These are phyloP conservation scores for Aspergillus egyptiacus DNA, from an alignment of 495 filamentous ascomycete genomes.

Conservation along the genomic window DNA sequence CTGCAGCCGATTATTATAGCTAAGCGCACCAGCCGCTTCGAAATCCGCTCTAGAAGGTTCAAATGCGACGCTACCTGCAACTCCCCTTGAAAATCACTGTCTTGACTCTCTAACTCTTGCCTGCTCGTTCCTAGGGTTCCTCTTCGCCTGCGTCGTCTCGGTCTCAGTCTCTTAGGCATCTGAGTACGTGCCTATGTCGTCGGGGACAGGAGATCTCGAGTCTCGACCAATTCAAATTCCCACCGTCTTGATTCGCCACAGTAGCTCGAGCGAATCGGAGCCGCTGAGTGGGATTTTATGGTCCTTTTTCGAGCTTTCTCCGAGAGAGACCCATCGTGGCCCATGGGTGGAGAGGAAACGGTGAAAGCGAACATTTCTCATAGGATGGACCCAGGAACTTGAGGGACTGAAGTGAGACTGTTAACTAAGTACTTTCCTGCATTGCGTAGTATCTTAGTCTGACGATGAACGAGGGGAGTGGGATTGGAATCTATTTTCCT, in stretches of 20 bases:
- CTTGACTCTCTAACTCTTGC: too few species aligned
- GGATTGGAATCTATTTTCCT: too few species aligned
- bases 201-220: not conserved
- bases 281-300: not conserved
- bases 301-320: not conserved
- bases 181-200: not conserved
- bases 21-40: conserved; percentile 18
- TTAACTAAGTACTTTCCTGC: too few species aligned
- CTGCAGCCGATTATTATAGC: conserved; percentile 1
- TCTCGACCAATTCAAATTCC: not conserved
- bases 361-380: not conserved
- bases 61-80: too few species aligned
- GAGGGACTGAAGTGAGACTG: not conserved
- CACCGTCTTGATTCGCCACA: conserved; percentile 2
- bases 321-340: not conserved
- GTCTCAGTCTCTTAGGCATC: not conserved
- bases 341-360: conserved; percentile 14
- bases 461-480: too few species aligned
- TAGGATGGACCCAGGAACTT: not conserved
- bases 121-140: not conserved
- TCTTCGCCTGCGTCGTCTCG: not conserved
- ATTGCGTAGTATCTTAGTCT: too few species aligned
- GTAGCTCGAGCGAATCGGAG: not conserved
- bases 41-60: conserved; percentile 12
- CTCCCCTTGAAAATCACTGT: too few species aligned